Evolutionary conservation across 352 stramenopile species (phyloP), one percentile per base, ranked within the genome.

Genomic region (Phytopythium sindhum): DNA sequence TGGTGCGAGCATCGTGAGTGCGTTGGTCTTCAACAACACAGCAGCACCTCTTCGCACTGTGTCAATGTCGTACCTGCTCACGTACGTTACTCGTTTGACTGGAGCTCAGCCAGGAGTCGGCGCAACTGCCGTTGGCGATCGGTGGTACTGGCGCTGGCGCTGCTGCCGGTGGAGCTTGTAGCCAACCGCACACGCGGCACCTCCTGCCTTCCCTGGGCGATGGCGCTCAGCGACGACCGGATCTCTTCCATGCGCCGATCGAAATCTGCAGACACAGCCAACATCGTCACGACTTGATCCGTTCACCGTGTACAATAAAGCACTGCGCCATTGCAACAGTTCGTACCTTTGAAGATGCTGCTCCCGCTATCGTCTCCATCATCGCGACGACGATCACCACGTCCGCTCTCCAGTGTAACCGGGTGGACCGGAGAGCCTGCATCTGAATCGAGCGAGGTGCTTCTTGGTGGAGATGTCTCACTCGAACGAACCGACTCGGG

Each of bases 231-330:
- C 6, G 82, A 91, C 48, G 70, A 70, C 1, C 82, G 82, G 33
- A 89, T 88, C 61, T 91, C 74, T 60, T 89, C 80, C 82, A 91
- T 91, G 7, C 82, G 78, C 53, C 73, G 73, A 60, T 91, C 82
- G 45, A 89, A 88, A 60, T 89, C 82, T 89, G 23, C 26, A 63
- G 19, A 63, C 31, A 24, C 14, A 35, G 26, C 10, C 26, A 28
- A 9, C 6, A 17, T 10, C 12, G 47, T 53, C 26, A 53, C n/a
- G n/a, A 53, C 47, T 14, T 31, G 26, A 19, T 31, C n/a, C 19
- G 47, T 48, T 17, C 14, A 23, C 14, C 3, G 12, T 48, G 21
- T 48, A 14, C 12, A 48, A 4, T 6, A n/a, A 4, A n/a, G 39
- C 39, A 45, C 5, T 45, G 39, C 39, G 19, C 11, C 37, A 45